phyloP scores from a whole-genome alignment of 2,329 filamentous ascomycete species.

The Neonectria hederae region DNA sequence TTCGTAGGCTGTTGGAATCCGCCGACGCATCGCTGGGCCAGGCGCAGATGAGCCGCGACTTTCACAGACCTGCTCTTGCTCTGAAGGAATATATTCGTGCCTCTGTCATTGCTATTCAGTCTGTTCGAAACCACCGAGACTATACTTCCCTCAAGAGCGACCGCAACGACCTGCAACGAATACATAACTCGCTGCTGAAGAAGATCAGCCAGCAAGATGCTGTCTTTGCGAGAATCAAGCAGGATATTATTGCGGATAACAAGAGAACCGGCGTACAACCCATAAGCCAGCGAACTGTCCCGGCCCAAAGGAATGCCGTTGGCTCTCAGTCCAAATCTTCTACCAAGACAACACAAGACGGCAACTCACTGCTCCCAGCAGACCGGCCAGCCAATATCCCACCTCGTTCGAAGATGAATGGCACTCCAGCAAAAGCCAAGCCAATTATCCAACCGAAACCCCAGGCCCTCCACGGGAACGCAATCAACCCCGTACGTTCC shows the following conservation, averaged over 20 bases:
- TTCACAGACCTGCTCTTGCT: slow-evolving; percentile 75
- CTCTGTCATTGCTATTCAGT: slow-evolving; percentile 78
- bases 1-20: slow-evolving; percentile 62
- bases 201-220: slow-evolving; percentile 59
- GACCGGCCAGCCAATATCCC: slow-evolving; percentile 32
- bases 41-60: slow-evolving; percentile 70
- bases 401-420: slow-evolving; percentile 27
- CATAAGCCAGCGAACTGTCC: slow-evolving; percentile 31
- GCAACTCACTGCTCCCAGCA: slow-evolving; percentile 22
- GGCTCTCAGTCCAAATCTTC: slow-evolving; percentile 27
- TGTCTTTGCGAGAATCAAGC: slow-evolving; percentile 67
- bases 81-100: slow-evolving; percentile 87
- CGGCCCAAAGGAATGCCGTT: slow-evolving; percentile 27
- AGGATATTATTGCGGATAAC: slow-evolving; percentile 71
- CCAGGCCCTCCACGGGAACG: slow-evolving; percentile 70
- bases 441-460: slow-evolving; percentile 73
- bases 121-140: slow-evolving; percentile 80
- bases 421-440: slow-evolving; percentile 48
- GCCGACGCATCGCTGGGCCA: slow-evolving; percentile 65
- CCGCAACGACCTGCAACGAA: slow-evolving; percentile 56
- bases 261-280: slow-evolving; percentile 67
- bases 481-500: slow-evolving; percentile 48
- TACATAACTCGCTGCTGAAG: slow-evolving; percentile 61
- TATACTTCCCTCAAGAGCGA: slow-evolving; percentile 72
- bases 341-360: slow-evolving; percentile 23